phyloP scores from a whole-genome alignment of 768 basidiomycete genomes.

The Collybia sp. region DNA sequence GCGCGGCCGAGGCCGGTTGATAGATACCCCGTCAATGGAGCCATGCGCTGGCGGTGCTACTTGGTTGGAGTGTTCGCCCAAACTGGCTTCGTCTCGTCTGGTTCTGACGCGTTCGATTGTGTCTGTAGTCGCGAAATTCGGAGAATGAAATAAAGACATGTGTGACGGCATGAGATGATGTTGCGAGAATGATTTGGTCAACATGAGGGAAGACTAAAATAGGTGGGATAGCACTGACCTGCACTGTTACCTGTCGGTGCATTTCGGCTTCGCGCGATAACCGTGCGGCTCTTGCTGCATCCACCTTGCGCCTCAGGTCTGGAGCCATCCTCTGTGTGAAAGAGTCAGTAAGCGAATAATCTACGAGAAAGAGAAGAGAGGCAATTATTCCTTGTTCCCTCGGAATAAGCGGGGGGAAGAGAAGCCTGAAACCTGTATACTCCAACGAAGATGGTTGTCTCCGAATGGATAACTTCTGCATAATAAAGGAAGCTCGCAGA shows the following conservation, averaged over 20 bases:
- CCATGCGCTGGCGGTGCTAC: constrained; percentile 5
- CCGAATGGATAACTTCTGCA: background rate
- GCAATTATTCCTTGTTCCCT: background rate
- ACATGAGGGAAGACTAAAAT: constrained; percentile 1
- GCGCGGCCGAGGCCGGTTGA: background rate
- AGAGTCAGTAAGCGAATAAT: constrained; percentile 4
- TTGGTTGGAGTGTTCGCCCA: constrained; percentile 32
- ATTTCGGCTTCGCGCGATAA: constrained; percentile 49
- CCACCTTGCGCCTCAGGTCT: constrained; percentile 59
- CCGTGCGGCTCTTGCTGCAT: constrained; percentile 49
- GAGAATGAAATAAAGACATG: constrained; percentile 3
- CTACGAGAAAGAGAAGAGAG: constrained; percentile 3
- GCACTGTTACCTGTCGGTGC: constrained; percentile 45
- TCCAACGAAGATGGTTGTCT: background rate
- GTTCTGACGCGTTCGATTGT: constrained; percentile 23
- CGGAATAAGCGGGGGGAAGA: background rate
- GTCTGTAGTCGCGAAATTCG: background rate
- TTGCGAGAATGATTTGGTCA: background rate
- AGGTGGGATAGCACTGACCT: constrained; percentile 32
- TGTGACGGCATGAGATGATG: background rate
- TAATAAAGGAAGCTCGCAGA: background rate
- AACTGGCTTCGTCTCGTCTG: constrained; percentile 35
- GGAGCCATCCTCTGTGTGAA: constrained; percentile 53
- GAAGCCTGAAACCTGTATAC: background rate
- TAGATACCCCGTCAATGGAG: constrained; percentile 5